These are phyloP conservation scores for Alternaria triticina DNA, from an alignment of 2,329 filamentous ascomycete genomes.

Conservation along the genomic window DNA sequence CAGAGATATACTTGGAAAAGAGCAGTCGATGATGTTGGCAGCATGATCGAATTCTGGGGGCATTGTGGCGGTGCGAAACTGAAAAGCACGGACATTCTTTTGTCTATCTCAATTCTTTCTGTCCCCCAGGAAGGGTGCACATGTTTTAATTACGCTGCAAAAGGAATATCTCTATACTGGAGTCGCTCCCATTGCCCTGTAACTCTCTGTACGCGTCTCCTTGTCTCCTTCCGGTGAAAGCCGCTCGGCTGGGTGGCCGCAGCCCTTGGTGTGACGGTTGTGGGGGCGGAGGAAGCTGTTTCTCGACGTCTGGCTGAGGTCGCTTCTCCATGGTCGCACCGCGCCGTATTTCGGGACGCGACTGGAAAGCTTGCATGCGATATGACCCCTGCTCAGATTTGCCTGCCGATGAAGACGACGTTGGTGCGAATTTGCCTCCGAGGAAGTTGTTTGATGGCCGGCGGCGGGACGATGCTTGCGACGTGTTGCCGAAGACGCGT, in stretches of 20 bases:
- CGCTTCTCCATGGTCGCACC: background rate
- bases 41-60: background rate
- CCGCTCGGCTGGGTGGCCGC: conserved; percentile 5
- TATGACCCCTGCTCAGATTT: conserved; percentile 1
- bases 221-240: conserved; percentile 4
- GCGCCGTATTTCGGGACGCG: background rate
- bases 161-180: conserved; percentile 11
- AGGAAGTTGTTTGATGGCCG: conserved; percentile 5
- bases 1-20: background rate
- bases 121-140: background rate
- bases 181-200: conserved; percentile 1
- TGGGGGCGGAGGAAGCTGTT: background rate
- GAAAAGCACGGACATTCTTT: background rate
- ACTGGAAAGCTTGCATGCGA: background rate
- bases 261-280: conserved; percentile 1
- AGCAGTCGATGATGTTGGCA: background rate
- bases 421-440: background rate
- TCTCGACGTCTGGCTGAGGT: background rate
- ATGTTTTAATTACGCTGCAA: conserved; percentile 1
- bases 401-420: background rate
- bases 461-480: conserved; percentile 11
- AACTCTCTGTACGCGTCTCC: conserved; percentile 3
- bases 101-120: background rate
- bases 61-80: background rate
- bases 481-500: conserved; percentile 27